These are phyloP conservation scores for Paraurostyla sp. DNA, from an alignment of 73 alveolate genomes.

Conservation along the genomic window DNA sequence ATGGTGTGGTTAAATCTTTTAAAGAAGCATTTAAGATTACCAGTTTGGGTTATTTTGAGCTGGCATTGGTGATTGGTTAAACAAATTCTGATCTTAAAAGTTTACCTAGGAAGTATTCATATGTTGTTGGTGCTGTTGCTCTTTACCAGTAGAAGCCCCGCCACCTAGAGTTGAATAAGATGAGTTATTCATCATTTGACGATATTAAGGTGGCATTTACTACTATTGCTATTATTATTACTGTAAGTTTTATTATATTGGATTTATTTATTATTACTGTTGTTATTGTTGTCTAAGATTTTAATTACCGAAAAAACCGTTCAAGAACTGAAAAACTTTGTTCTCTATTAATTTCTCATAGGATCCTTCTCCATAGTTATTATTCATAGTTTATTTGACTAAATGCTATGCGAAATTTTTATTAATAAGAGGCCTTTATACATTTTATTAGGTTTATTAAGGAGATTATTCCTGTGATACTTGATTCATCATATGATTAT, in stretches of 20 bases:
- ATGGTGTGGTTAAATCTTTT: not conserved
- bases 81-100: not conserved
- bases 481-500: not conserved
- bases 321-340: constrained; percentile 16
- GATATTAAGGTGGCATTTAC: not conserved
- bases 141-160: too few species aligned
- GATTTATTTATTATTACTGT: too few species aligned
- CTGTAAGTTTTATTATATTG: not conserved
- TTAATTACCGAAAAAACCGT: not conserved
- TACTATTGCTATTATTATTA: not conserved
- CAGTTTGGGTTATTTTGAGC: not conserved
- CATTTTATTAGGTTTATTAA: not conserved
- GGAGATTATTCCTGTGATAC: not conserved
- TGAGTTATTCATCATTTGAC: not conserved
- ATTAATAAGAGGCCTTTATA: not conserved
- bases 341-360: constrained; percentile 42
- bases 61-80: constrained; percentile 38
- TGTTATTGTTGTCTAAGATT: too few species aligned
- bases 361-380: not conserved
- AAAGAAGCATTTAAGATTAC: too few species aligned
- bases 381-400: not conserved
- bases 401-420: not conserved
- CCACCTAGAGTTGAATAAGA: constrained; percentile 9
- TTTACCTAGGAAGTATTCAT: not conserved
- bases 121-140: too few species aligned